Conservation (phyloP, 164 flowering plant genomes). For the Akebia trifoliata region DNA sequence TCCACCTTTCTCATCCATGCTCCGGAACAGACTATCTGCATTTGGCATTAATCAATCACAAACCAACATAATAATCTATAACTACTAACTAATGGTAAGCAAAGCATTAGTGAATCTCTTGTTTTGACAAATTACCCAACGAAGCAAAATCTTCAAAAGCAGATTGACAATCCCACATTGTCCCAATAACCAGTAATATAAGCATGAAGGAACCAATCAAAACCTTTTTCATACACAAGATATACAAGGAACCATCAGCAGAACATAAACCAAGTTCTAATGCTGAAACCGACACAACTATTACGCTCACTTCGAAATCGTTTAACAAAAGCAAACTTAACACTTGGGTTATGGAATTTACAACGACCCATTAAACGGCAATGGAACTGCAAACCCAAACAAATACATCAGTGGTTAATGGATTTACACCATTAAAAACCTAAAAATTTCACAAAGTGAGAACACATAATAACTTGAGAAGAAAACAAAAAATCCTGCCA, state of each 20-base stretch:
- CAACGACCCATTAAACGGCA: neutral
- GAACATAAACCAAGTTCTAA: neutral
- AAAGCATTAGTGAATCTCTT: neutral
- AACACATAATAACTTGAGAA: neutral
- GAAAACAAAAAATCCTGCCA: neutral
- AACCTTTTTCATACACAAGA: neutral
- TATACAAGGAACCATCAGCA: neutral
- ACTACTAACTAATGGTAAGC: neutral
- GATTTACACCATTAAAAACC: neutral
- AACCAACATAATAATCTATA: slow-evolving; percentile 2
- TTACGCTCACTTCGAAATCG: neutral
- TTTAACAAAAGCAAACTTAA: neutral
- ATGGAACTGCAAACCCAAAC: neutral
- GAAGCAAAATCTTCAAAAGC: neutral
- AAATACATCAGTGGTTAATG: neutral
- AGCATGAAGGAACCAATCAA: neutral
- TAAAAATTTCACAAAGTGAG: too few relatives aligned
- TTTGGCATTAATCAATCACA: slow-evolving; percentile 5
- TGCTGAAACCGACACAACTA: neutral
- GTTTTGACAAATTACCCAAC: neutral
- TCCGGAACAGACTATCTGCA: slow-evolving; percentile 5
- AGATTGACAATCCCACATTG: neutral
- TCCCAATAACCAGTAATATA: neutral
- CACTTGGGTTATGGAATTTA: slow-evolving; percentile 2
- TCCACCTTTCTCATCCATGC: slow-evolving; percentile 24